Percentiles rank a stretch among this genome's conserved stretches.
Conservation (phyloP, 257 asterid species). For the Catharanthus roseus region DNA sequence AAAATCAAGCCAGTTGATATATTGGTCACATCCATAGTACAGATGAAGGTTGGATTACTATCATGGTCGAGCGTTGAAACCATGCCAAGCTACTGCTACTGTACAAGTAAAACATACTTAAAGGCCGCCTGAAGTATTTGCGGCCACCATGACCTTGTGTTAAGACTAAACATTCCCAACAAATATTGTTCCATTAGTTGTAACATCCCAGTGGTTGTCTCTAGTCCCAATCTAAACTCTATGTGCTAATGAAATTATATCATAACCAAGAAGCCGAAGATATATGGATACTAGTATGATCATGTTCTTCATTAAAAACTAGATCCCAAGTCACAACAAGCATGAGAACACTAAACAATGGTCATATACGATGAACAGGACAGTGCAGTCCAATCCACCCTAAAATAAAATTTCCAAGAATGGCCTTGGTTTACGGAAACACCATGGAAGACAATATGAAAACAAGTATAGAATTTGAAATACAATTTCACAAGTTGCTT, state of each 20-base stretch:
- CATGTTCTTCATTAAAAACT: neutral
- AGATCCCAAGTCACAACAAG: neutral
- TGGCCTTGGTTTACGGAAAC: neutral
- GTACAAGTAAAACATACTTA: neutral
- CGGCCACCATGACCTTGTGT: neutral
- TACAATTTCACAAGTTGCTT: neutral
- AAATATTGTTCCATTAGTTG: neutral
- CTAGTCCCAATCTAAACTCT: neutral
- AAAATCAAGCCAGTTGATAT: neutral
- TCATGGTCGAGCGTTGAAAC: too few relatives aligned
- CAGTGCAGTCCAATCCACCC: neutral
- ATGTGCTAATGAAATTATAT: neutral
- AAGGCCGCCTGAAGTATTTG: neutral
- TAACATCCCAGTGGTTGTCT: neutral
- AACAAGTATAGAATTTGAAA: neutral
- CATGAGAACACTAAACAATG: neutral
- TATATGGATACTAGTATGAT: neutral
- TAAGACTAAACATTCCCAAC: neutral
- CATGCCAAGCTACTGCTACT: neutral
- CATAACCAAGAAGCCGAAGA: neutral
- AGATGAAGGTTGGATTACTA: neutral
- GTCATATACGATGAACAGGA: neutral
- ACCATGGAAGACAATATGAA: neutral
- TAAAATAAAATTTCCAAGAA: neutral
- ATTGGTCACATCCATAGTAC: neutral